Conservation (phyloP, 2,329 filamentous ascomycete species). For the Akanthomyces dipterigenus region DNA sequence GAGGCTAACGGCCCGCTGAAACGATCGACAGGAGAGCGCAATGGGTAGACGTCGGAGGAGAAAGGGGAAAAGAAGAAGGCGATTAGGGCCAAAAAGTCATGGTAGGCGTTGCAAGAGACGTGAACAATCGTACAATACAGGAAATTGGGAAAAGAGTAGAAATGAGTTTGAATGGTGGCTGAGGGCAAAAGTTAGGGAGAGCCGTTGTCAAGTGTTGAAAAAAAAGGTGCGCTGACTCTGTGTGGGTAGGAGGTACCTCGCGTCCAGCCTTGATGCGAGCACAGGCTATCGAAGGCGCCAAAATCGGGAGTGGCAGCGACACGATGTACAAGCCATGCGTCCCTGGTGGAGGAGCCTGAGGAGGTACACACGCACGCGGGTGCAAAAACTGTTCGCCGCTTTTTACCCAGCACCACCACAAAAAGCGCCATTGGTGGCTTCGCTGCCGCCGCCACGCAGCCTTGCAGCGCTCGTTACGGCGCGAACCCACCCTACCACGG, state of each 20-base stretch:
- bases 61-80: not conserved
- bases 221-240: slow-evolving; percentile 3
- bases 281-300: not conserved
- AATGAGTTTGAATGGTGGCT: not conserved
- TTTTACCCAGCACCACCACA: too few relatives aligned
- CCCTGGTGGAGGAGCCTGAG: not conserved
- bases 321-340: not conserved
- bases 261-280: not conserved
- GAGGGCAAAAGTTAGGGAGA: not conserved
- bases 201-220: not conserved
- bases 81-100: slow-evolving; percentile 4
- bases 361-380: too few relatives aligned
- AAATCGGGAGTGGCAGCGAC: not conserved
- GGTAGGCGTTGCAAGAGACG: slow-evolving; percentile 1
- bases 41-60: not conserved
- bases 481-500: not conserved
- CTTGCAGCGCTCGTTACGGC: not conserved
- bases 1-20: not conserved
- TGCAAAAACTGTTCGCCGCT: too few relatives aligned
- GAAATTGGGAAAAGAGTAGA: not conserved
- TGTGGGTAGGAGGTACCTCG: not conserved
- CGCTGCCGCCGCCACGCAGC: not conserved
- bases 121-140: not conserved
- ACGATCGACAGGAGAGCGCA: slow-evolving; percentile 8
- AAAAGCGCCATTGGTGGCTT: too few relatives aligned